Evolutionary conservation across 306 rosid species (phyloP).

Genomic region (Arachis stenosperma): DNA sequence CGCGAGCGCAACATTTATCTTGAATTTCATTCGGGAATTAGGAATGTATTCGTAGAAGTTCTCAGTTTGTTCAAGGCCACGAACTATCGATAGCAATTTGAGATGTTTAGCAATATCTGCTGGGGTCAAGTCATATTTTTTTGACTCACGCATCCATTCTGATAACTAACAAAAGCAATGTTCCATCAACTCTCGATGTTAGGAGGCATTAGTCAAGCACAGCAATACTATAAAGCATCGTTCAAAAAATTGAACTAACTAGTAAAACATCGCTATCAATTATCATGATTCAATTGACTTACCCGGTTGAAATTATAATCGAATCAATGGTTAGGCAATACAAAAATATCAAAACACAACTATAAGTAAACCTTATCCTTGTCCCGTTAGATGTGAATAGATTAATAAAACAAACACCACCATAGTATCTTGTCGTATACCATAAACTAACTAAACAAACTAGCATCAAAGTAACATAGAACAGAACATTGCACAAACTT

Average conservation of each 20-base stretch:
- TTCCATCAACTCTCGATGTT: background rate
- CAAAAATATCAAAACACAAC: too few species aligned
- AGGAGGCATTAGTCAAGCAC: background rate
- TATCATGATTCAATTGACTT: background rate
- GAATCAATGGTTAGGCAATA: background rate
- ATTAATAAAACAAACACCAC: too few species aligned
- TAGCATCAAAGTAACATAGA: too few species aligned
- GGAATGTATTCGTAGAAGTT: conserved; percentile 49
- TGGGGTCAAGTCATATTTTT: conserved; percentile 28
- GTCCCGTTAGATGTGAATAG: too few species aligned
- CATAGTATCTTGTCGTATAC: background rate
- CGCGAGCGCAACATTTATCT: conserved; percentile 60
- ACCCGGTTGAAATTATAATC: background rate
- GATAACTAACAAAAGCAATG: conserved; percentile 50
- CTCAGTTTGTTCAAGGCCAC: conserved; percentile 64
- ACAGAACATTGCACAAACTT: too few species aligned
- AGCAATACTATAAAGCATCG: background rate
- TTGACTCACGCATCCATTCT: conserved; percentile 58
- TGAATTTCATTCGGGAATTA: conserved; percentile 41
- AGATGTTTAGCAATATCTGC: conserved; percentile 54
- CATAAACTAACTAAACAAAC: background rate
- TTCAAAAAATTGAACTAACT: background rate
- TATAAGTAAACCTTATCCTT: background rate
- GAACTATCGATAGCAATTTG: conserved; percentile 65
- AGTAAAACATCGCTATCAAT: background rate